These are phyloP conservation scores for Aspergillus diversus DNA, from an alignment of 495 filamentous ascomycete genomes.

Conservation along the genomic window DNA sequence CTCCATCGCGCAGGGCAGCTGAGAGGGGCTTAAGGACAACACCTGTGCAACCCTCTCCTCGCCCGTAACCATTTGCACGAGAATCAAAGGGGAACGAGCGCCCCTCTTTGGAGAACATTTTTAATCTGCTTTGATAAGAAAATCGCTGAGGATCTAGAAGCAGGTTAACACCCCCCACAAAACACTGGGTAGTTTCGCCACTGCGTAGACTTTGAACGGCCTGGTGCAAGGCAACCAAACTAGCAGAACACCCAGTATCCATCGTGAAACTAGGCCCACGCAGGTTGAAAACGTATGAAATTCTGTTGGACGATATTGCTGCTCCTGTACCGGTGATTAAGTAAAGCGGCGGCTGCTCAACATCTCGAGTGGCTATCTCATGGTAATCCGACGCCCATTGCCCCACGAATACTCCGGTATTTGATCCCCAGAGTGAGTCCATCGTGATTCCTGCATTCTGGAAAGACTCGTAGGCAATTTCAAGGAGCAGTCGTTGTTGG, in stretches of 20 bases:
- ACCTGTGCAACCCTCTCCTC: conserved; percentile 21
- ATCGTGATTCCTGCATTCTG: conserved; percentile 48
- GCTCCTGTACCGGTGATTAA: conserved; percentile 37
- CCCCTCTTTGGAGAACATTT: conserved; percentile 20
- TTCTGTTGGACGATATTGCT: conserved; percentile 47
- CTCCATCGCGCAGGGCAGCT: conserved; percentile 41
- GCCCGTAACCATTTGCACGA: conserved; percentile 21
- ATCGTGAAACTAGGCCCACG: conserved; percentile 48
- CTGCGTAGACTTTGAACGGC: conserved; percentile 48
- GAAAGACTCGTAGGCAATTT: conserved; percentile 62
- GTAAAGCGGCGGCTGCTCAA: conserved; percentile 36
- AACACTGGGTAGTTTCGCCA: conserved; percentile 44
- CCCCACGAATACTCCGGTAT: conserved; percentile 54
- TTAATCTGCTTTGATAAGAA: conserved; percentile 16
- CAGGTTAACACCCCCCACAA: conserved; percentile 42
- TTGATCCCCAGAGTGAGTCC: conserved; percentile 42
- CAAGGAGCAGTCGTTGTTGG: conserved; percentile 58
- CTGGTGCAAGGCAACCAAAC: conserved; percentile 53
- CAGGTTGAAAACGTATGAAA: conserved; percentile 49
- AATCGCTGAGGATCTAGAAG: conserved; percentile 29
- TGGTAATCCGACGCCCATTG: conserved; percentile 37
- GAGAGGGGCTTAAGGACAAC: conserved; percentile 18
- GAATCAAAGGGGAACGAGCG: conserved; percentile 19
- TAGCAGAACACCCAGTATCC: conserved; percentile 58
- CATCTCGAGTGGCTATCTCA: conserved; percentile 34